A percentile compares a stretch with the other conserved stretches of the same genome.
These are phyloP conservation scores for Auricularia auricula-judae DNA, from an alignment of 768 basidiomycete species.

Conservation along the genomic window DNA sequence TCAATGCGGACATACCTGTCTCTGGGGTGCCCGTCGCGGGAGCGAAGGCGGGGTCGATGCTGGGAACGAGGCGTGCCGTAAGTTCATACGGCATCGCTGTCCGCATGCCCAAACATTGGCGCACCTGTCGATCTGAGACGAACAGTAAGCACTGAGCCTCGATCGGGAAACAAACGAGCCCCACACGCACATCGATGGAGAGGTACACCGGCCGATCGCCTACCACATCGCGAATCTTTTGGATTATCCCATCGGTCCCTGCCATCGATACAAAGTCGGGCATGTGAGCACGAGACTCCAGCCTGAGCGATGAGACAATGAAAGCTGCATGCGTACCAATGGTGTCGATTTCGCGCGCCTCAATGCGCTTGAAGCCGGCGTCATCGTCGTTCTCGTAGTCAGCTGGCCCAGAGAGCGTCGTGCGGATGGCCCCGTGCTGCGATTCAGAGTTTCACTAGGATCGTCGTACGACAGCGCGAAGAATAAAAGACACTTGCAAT, in stretches of 20 bases:
- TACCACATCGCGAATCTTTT: conserved; percentile 68
- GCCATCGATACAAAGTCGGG: too few species aligned
- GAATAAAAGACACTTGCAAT: conserved; percentile 59
- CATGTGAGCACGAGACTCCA: background rate
- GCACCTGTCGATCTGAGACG: background rate
- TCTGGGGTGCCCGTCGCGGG: conserved; percentile 81
- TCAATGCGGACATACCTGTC: conserved; percentile 32
- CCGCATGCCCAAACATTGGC: conserved; percentile 2
- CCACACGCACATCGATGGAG: conserved; percentile 52
- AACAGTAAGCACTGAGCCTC: conserved; percentile 4
- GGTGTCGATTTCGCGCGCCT: conserved; percentile 76
- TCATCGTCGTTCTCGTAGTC: conserved; percentile 72
- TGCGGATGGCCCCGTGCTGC: conserved; percentile 81
- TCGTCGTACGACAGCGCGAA: conserved; percentile 27
- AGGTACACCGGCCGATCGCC: conserved; percentile 68
- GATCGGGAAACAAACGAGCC: background rate
- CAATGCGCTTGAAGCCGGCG: conserved; percentile 72
- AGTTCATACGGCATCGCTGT: background rate
- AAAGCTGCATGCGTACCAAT: conserved; percentile 35
- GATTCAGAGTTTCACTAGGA: conserved; percentile 54
- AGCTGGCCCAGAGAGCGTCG: conserved; percentile 64
- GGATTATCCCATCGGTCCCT: conserved; percentile 69
- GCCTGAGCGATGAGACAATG: background rate
- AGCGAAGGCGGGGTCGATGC: conserved; percentile 72
- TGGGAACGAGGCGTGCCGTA: conserved; percentile 14